Evolutionary conservation across 495 filamentous ascomycete species (phyloP).

Genomic region (Staphylotrichum longicolle): DNA sequence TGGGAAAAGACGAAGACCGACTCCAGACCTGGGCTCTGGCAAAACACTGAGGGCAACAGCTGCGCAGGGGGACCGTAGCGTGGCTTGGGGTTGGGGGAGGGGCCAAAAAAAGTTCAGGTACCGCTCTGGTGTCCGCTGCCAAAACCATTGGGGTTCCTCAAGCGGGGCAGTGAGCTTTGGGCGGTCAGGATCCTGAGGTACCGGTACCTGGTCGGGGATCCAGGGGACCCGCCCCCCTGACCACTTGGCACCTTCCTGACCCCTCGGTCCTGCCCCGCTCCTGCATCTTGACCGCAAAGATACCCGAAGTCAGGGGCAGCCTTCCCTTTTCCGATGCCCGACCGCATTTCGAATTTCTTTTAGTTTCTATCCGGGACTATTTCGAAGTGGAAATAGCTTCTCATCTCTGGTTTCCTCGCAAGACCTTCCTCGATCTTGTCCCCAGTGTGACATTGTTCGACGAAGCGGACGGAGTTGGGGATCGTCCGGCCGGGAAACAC

Average conservation of each 20-base stretch:
- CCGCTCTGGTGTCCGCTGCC: constrained; percentile 23
- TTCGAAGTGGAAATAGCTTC: background rate
- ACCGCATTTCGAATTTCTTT: background rate
- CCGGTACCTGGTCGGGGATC: constrained; percentile 29
- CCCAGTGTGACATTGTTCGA: constrained; percentile 6
- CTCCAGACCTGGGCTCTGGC: constrained; percentile 14
- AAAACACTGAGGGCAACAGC: constrained; percentile 18
- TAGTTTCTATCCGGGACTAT: background rate
- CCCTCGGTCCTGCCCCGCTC: constrained; percentile 15
- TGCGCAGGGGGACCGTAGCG: constrained; percentile 17
- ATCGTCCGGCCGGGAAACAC: constrained; percentile 9
- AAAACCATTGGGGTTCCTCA: constrained; percentile 35
- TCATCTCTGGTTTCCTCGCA: background rate
- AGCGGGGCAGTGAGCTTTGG: constrained; percentile 29
- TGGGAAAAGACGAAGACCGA: constrained; percentile 18
- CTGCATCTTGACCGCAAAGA: constrained; percentile 16
- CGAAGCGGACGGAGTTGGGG: constrained; percentile 16
- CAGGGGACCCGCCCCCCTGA: background rate
- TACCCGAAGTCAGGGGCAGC: constrained; percentile 4
- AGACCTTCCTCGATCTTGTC: background rate
- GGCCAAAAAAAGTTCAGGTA: constrained; percentile 30
- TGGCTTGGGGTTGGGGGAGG: constrained; percentile 23
- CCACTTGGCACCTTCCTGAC: constrained; percentile 5
- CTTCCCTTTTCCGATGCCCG: constrained; percentile 5
- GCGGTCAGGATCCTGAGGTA: constrained; percentile 36